Base-by-base conservation (phyloP, 257 asterid species). In the Capsicum baccatum region DNA sequence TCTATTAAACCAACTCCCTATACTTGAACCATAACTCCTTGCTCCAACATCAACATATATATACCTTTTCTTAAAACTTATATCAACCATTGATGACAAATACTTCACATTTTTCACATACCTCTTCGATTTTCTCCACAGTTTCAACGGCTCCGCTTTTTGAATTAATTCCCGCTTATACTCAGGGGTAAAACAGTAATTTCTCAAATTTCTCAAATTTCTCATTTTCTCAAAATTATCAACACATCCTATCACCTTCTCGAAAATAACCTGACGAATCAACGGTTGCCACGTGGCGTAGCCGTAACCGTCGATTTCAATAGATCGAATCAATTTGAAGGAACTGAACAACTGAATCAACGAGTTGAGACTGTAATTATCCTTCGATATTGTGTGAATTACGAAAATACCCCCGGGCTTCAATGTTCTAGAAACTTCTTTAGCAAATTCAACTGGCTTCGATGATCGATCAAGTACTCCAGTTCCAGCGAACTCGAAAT, bases 1-100 rank as follows among this genome's bases (percentile, higher is more conserved):
- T 82, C 88, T 92, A 83, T 85, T 90, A 79, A 94, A 92, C 97
- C 97, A 91, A 70, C 91, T 83, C 3, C 93, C 93, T 19, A 94
- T 91, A 82, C 97, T 94, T 14, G 92, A 90, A 8, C 91, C 89
- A 9, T 92, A 92, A 70, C 87, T 90, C 71, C 91, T 87, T 17
- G 97, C 89, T 87, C 97, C 97, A 84, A 90, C 90, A 59, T 90
- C 96, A 9, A 92, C 79, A 58, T 90, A 92, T 0, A 89, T 74
- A 42, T 89, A 92, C 86, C 89, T 85, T 6, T 86, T 88, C 91
- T 89, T 92, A 73, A 92, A 93, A 52, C 94, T 88, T 60, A 92
- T 90, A 44, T 92, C 95, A 50, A 87, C 95, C 90, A 91, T 87
- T 37, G 87, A 68, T 15, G 94, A 73, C 11, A 94, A 87, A 81